phyloP scores from a whole-genome alignment of 305 asterid genomes.

The Fraxinus nigra region DNA sequence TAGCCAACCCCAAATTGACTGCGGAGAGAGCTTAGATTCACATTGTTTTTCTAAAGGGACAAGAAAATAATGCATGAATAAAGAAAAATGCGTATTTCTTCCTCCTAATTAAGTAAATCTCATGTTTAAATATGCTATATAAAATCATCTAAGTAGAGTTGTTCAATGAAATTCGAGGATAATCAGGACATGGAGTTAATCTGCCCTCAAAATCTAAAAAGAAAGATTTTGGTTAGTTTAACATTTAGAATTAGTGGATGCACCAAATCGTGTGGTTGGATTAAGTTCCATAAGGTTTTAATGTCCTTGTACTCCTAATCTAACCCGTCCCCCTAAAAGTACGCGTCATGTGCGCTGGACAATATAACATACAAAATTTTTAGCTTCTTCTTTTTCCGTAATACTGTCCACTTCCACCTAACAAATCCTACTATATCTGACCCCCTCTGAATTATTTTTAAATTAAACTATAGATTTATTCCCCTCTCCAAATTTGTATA shows the following conservation, averaged over 20 bases:
- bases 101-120: not conserved
- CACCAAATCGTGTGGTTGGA: constrained; percentile 38
- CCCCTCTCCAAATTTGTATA: constrained; percentile 23
- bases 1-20: not conserved
- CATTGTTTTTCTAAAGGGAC: not conserved
- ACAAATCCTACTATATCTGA: not conserved
- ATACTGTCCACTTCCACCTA: not conserved
- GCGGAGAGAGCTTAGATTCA: not conserved
- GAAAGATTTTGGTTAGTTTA: constrained; percentile 10
- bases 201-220: not conserved
- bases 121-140: not conserved
- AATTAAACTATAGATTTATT: not conserved
- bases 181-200: not conserved
- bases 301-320: not conserved
- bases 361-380: not conserved
- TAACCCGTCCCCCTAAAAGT: not conserved
- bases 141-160: not conserved
- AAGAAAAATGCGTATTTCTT: not conserved
- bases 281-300: constrained; percentile 26
- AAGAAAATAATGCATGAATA: not conserved
- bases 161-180: not conserved
- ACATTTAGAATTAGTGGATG: constrained; percentile 25
- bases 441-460: constrained; percentile 10
- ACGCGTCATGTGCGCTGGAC: not conserved
- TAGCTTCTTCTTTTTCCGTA: not conserved